Percentiles rank a stretch among this genome's conserved stretches.
These are phyloP conservation scores for Stachybotrys echinatus DNA, from an alignment of 2,329 filamentous ascomycete species.

Conservation along the genomic window DNA sequence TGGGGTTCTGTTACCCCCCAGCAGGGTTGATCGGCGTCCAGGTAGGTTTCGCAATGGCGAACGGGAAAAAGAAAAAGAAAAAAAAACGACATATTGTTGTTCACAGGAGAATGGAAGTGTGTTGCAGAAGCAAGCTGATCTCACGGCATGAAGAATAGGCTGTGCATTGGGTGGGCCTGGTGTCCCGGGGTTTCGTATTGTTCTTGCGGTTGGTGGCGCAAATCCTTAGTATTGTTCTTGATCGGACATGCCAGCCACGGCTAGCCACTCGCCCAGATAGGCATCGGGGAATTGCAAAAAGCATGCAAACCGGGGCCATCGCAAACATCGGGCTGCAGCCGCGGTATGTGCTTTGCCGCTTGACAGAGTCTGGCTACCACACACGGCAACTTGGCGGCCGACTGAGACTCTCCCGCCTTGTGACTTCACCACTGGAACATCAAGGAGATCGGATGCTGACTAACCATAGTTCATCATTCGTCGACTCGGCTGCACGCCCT, in stretches of 20 bases:
- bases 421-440: too few relatives aligned
- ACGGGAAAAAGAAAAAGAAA: background rate
- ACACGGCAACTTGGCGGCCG: too few relatives aligned
- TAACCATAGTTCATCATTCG: too few relatives aligned
- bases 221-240: conserved; percentile 26
- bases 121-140: conserved; percentile 9
- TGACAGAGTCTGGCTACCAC: background rate
- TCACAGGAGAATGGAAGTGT: conserved; percentile 9
- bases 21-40: too few relatives aligned
- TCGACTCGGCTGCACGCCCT: too few relatives aligned
- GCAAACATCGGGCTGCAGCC: background rate
- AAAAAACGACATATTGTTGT: conserved; percentile 13
- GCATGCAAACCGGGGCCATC: background rate
- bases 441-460: too few relatives aligned
- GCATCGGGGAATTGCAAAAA: background rate
- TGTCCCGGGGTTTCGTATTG: conserved; percentile 21
- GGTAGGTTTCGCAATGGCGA: background rate
- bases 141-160: conserved; percentile 12
- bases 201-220: conserved; percentile 22
- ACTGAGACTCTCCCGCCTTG: too few relatives aligned
- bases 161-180: conserved; percentile 8
- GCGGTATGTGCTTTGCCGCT: too few relatives aligned
- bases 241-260: background rate
- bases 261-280: background rate
- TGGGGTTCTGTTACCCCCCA: too few relatives aligned